phyloP scores from a whole-genome alignment of 331 rosid genomes.

The Dryas integrifolia region DNA sequence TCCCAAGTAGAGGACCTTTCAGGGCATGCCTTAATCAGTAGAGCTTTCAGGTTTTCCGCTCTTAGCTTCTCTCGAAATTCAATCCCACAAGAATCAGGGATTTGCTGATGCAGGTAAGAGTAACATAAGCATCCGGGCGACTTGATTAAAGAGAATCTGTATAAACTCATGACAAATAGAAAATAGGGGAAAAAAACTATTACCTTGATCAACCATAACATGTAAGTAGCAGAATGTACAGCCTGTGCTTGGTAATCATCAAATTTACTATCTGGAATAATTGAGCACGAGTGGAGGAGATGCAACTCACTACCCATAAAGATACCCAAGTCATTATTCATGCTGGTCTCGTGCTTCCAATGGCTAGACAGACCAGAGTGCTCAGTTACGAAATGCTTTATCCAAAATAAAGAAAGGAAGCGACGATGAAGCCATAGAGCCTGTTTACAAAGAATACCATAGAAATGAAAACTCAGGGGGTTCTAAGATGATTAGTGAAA shows the following conservation, averaged over 20 bases:
- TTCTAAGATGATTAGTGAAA: slow-evolving; percentile 11
- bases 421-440: slow-evolving; percentile 95
- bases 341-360: slow-evolving; percentile 32
- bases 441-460: slow-evolving; percentile 38
- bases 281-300: slow-evolving; percentile 52
- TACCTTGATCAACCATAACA: slow-evolving; percentile 72
- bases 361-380: slow-evolving; percentile 22
- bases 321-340: slow-evolving; percentile 23
- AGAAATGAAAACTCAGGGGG: slow-evolving; percentile 2
- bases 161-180: background rate
- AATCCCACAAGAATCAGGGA: slow-evolving; percentile 38
- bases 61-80: slow-evolving; percentile 48
- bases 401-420: slow-evolving; percentile 64
- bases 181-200: slow-evolving; percentile 7
- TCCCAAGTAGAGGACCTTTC: slow-evolving; percentile 56
- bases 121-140: slow-evolving; percentile 10
- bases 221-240: slow-evolving; percentile 46
- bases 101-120: slow-evolving; percentile 49
- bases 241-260: slow-evolving; percentile 77
- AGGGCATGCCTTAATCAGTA: slow-evolving; percentile 50
- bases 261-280: slow-evolving; percentile 44
- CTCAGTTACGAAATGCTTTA: slow-evolving; percentile 37
- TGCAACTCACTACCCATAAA: slow-evolving; percentile 55
- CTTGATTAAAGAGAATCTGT: background rate
- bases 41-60: slow-evolving; percentile 41